These are phyloP conservation scores for Isatis lusitanica DNA, from an alignment of 441 rosid species.

Conservation along the genomic window DNA sequence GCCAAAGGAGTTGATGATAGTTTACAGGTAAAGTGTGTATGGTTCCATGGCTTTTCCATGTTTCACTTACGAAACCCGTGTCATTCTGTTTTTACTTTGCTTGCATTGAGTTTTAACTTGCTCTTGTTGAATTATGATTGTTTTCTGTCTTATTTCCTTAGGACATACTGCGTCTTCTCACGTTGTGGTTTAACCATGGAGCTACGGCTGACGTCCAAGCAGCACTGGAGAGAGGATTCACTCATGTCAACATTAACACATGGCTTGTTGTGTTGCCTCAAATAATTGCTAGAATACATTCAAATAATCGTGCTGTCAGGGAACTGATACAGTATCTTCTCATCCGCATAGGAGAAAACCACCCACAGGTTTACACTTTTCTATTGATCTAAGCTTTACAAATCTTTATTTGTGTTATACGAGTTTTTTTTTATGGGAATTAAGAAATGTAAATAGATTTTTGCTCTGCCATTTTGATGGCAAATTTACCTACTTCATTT, in stretches of 20 bases:
- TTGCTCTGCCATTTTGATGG: neutral
- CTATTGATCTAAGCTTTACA: neutral
- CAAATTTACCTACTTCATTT: neutral
- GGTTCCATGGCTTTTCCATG: conserved; percentile 21
- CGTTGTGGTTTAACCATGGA: conserved; percentile 99
- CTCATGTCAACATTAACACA: conserved; percentile 91
- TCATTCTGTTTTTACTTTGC: conserved; percentile 10
- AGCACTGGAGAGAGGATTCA: conserved; percentile 87
- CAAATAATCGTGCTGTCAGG: conserved; percentile 93
- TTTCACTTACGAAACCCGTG: conserved; percentile 5
- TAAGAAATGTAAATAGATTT: neutral
- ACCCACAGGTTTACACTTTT: conserved; percentile 87
- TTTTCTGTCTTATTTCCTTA: conserved; percentile 42
- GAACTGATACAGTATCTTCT: conserved; percentile 93
- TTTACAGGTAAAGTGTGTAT: conserved; percentile 71
- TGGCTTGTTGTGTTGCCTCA: conserved; percentile 99
- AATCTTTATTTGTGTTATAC: conserved; percentile 3
- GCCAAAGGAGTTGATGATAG: conserved; percentile 98
- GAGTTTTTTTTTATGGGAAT: conserved; percentile 9
- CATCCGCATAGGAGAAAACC: conserved; percentile 94
- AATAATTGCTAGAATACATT: conserved; percentile 99
- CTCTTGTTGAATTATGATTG: conserved; percentile 16
- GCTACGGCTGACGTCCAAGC: conserved; percentile 89
- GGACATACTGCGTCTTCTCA: conserved; percentile 99
- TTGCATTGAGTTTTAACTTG: conserved; percentile 6